These are phyloP conservation scores for Massarina eburnea DNA, from an alignment of 2,329 filamentous ascomycete genomes.

Conservation along the genomic window DNA sequence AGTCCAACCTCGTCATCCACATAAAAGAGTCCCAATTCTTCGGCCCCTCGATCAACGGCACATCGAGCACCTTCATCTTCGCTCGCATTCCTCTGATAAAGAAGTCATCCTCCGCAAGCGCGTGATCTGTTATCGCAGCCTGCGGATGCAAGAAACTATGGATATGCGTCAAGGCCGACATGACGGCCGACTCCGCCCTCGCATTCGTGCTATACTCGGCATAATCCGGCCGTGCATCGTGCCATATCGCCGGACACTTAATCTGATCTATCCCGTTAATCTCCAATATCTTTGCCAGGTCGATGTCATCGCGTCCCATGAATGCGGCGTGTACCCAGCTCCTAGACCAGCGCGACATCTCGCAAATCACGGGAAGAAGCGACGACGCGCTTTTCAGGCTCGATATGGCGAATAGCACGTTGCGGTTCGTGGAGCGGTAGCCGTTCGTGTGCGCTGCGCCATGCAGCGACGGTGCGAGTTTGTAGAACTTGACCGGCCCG, in stretches of 20 bases:
- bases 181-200: conserved; percentile 67
- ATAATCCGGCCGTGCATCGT: conserved; percentile 77
- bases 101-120: conserved; percentile 65
- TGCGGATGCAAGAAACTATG: conserved; percentile 75
- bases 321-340: conserved; percentile 82
- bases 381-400: conserved; percentile 71
- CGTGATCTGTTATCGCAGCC: conserved; percentile 71
- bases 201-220: conserved; percentile 67
- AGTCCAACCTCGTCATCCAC: conserved; percentile 80
- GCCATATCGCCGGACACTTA: conserved; percentile 66
- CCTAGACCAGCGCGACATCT: conserved; percentile 71
- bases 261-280: conserved; percentile 75
- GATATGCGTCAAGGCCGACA: conserved; percentile 70
- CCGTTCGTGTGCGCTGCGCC: conserved; percentile 59
- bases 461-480: conserved; percentile 65
- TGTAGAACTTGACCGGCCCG: conserved; percentile 69
- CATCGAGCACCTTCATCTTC: conserved; percentile 54
- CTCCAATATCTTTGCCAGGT: conserved; percentile 67
- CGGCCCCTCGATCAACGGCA: conserved; percentile 77
- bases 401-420: conserved; percentile 78
- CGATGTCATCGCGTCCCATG: conserved; percentile 71
- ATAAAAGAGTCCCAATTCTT: conserved; percentile 62
- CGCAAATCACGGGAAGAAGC: conserved; percentile 80
- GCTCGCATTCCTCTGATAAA: conserved; percentile 64
- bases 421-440: conserved; percentile 58